These are phyloP conservation scores for Petunia hybrid DNA, from an alignment of 305 asterid genomes.

Conservation along the genomic window DNA sequence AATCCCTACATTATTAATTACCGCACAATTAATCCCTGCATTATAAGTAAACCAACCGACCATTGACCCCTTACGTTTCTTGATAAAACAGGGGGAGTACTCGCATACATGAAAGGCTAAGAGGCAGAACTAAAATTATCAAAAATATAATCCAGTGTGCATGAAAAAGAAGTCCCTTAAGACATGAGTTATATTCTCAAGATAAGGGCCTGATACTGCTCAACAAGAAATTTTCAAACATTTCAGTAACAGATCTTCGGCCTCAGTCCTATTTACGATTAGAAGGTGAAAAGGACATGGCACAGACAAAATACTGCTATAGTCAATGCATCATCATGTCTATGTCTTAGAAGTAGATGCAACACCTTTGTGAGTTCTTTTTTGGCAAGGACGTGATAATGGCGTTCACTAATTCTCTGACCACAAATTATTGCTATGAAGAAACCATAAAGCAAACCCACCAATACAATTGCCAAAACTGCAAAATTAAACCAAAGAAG, in stretches of 20 bases:
- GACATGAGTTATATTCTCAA: background rate
- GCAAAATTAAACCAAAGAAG: constrained; percentile 40
- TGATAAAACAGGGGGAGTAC: background rate
- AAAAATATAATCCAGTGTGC: background rate
- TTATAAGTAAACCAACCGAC: constrained; percentile 8
- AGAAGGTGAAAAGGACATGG: constrained; percentile 17
- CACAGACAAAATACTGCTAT: constrained; percentile 23
- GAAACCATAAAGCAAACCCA: constrained; percentile 97
- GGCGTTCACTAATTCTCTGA: constrained; percentile 92
- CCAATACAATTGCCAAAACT: constrained; percentile 94
- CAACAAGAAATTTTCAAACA: background rate
- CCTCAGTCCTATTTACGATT: background rate
- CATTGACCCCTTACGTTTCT: constrained; percentile 13
- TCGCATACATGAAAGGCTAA: background rate
- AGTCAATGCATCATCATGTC: constrained; percentile 4
- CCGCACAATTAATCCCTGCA: background rate
- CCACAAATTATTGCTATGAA: constrained; percentile 95
- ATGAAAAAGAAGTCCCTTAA: background rate
- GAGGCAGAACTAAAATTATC: background rate
- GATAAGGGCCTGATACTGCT: background rate
- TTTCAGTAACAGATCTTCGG: background rate
- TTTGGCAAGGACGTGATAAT: constrained; percentile 96
- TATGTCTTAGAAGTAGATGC: constrained; percentile 35
- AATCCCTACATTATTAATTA: background rate
- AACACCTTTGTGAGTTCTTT: constrained; percentile 90